Evolutionary conservation across 306 rosid species (phyloP), one percentile per base, ranked within the genome.

Genomic region (Gastrolobium bilobum): DNA sequence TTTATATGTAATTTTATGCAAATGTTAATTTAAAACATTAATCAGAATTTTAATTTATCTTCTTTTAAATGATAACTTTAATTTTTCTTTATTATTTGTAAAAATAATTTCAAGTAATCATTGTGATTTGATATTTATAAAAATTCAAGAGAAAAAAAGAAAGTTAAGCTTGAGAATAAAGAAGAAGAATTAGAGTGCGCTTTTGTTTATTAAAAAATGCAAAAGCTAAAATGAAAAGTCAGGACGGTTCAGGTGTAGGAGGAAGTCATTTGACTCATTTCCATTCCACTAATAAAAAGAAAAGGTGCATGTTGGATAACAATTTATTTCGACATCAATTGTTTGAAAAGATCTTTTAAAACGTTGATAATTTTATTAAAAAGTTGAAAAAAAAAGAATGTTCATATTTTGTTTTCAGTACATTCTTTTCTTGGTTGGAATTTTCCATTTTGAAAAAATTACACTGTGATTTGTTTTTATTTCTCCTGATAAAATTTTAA

Each of bases 381-480:
- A n/a, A 0, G 14, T 63, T 40, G 0, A n/a, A 11, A 4, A 34
- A 11, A 56, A 7, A 37, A 42, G 73, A 63, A 66, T 68, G 11
- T 2, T 13, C 43, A 35, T 7, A 46, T 40, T 75, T 82, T 51
- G 71, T 50, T 67, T 68, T 68, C 39, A 42, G 1, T 1, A 9
- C 37, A 35, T 75, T 81, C 29, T 58, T 29, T 34, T 3, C 6
- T 13, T 75, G 65, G 44, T 10, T 37, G 8, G 0, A 29, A 34
- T 0, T 44, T 63, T 38, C 80, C 48, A 66, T 59, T 53, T 68
- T 76, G 39, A 69, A 61, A 66, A 82, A 67, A 81, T 70, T 11
- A 71, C 50, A 29, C 13, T 10, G 61, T 38, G 7, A 13, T 30
- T 71, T 40, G 5, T 11, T 48, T 48, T 51, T 68, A 20, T 20